These are phyloP conservation scores for Laetiporus sulphureus DNA, from an alignment of 1,284 basidiomycete genomes.

Conservation along the genomic window DNA sequence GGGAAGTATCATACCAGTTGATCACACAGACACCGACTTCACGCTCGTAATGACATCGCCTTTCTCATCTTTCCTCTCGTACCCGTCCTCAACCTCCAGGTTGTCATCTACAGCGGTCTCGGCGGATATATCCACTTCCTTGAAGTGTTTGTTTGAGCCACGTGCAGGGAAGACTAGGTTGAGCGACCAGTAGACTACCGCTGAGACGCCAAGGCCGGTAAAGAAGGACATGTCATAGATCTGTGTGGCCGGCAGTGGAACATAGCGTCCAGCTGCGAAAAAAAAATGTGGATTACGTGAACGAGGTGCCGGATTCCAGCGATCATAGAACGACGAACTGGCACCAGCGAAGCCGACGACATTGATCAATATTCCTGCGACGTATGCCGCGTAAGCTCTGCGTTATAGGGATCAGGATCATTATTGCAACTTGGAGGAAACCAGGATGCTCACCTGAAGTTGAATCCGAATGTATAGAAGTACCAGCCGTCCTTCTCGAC, in stretches of 20 bases:
- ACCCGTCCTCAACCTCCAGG: neutral
- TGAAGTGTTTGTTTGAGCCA: slow-evolving; percentile 43
- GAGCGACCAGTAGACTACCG: slow-evolving; percentile 54
- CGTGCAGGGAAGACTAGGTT: slow-evolving; percentile 54
- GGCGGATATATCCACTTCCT: slow-evolving; percentile 55
- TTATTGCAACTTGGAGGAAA: neutral
- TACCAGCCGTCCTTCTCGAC: slow-evolving; percentile 59
- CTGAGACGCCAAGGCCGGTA: slow-evolving; percentile 69
- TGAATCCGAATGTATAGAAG: slow-evolving; percentile 71
- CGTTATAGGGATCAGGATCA: neutral
- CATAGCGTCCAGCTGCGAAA: slow-evolving; percentile 46
- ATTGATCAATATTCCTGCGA: slow-evolving; percentile 77
- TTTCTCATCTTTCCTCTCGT: slow-evolving; percentile 7
- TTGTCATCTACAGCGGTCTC: neutral
- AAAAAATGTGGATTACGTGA: too few relatives aligned
- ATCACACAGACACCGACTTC: slow-evolving; percentile 1
- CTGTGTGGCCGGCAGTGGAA: slow-evolving; percentile 58
- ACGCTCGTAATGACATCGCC: slow-evolving; percentile 4
- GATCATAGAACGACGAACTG: slow-evolving; percentile 31
- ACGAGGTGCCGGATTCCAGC: slow-evolving; percentile 17
- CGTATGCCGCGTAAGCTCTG: slow-evolving; percentile 67
- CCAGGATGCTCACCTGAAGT: slow-evolving; percentile 44
- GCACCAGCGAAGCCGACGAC: slow-evolving; percentile 70
- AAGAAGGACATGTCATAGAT: slow-evolving; percentile 76
- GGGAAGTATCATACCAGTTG: neutral